A percentile compares a stretch with the other conserved stretches of the same genome.
Evolutionary conservation across 352 stramenopile genomes (phyloP).

Genomic region (Aphanomyces stellatus): DNA sequence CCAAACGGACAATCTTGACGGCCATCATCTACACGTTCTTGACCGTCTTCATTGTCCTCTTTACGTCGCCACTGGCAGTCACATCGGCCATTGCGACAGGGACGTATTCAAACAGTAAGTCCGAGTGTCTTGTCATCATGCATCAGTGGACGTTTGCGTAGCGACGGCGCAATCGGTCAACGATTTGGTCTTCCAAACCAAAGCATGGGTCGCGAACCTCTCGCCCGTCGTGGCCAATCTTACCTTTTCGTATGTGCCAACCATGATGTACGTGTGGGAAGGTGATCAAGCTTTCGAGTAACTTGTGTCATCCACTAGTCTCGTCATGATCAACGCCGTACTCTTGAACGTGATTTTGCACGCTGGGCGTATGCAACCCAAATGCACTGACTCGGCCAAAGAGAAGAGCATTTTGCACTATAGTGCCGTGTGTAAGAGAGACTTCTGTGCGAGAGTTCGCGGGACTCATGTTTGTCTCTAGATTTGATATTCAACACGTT

Average conservation of each 20-base stretch:
- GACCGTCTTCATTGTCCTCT: conserved; percentile 60
- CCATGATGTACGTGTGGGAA: conserved; percentile 4
- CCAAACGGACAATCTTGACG: conserved; percentile 61
- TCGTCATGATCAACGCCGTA: conserved; percentile 82
- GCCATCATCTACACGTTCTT: conserved; percentile 71
- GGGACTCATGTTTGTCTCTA: not conserved
- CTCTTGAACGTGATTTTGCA: conserved; percentile 77
- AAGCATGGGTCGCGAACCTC: conserved; percentile 1
- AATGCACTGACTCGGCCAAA: conserved; percentile 77
- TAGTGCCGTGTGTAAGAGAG: conserved; percentile 28
- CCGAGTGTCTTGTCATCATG: not conserved
- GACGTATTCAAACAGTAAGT: conserved; percentile 25
- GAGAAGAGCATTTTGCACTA: conserved; percentile 74
- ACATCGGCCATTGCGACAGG: conserved; percentile 72
- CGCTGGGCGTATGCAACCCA: conserved; percentile 73
- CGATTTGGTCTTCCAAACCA: conserved; percentile 2
- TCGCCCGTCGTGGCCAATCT: conserved; percentile 59
- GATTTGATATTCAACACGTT: conserved; percentile 85
- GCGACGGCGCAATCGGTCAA: conserved; percentile 18
- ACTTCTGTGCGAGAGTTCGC: not conserved
- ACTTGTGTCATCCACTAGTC: conserved; percentile 30
- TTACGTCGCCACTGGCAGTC: conserved; percentile 77
- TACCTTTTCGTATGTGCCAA: conserved; percentile 19
- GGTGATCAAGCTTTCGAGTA: not conserved
- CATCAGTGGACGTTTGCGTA: not conserved